Percentiles rank a stretch among this genome's conserved stretches.
Evolutionary conservation across 805 yeast genomes (phyloP).

Genomic region (Yarrowia phangngaensis): DNA sequence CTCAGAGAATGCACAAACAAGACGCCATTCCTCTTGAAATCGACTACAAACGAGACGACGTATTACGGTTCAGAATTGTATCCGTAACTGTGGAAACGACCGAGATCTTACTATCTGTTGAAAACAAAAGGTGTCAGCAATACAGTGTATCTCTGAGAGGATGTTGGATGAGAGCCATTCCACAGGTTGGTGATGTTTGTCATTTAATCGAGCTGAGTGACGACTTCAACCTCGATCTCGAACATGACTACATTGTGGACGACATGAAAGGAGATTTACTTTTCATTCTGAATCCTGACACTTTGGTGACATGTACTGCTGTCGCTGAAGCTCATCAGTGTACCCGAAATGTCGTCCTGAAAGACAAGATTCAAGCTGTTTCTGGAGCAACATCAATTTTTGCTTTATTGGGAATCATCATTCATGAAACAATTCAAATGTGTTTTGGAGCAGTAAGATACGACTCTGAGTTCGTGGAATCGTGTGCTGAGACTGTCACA

Average conservation of each 20-base stretch:
- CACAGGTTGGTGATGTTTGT: conserved; percentile 35
- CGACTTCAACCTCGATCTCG: conserved; percentile 28
- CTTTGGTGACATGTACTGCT: conserved; percentile 73
- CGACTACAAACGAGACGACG: conserved; percentile 19
- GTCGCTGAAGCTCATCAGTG: conserved; percentile 75
- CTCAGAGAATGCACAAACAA: conserved; percentile 9
- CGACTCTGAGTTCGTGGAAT: conserved; percentile 42
- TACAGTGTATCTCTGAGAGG: conserved; percentile 6
- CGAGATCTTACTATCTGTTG: conserved; percentile 4
- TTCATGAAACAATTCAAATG: conserved; percentile 70
- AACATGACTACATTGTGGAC: conserved; percentile 44
- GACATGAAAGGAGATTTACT: conserved; percentile 51
- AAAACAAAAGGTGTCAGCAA: conserved; percentile 1
- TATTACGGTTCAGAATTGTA: conserved; percentile 6
- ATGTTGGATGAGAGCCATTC: conserved; percentile 19
- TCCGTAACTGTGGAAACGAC: neutral
- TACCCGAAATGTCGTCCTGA: conserved; percentile 63
- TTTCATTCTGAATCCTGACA: conserved; percentile 78
- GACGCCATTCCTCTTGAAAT: conserved; percentile 9
- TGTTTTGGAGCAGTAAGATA: conserved; percentile 46
- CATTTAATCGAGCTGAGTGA: conserved; percentile 36
- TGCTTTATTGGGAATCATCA: conserved; percentile 73
- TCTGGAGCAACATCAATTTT: conserved; percentile 38
- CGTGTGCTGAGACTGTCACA: conserved; percentile 44
- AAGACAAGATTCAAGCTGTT: conserved; percentile 50